Evolutionary conservation across 1,139 yeast genomes (phyloP).

Genomic region (Saccharomyces pastorianus): DNA sequence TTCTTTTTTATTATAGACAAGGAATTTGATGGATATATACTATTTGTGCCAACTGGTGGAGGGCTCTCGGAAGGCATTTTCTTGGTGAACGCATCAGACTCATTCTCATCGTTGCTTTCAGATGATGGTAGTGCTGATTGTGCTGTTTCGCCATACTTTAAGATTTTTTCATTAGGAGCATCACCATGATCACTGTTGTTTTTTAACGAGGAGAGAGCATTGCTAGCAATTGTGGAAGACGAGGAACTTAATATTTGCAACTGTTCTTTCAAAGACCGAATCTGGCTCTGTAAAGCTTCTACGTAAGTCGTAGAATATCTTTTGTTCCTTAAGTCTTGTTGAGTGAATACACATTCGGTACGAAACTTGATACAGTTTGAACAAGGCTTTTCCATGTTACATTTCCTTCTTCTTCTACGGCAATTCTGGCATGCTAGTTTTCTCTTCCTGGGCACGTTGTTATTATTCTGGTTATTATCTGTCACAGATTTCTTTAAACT

Average conservation of each 20-base stretch:
- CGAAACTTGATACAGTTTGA: conserved; percentile 38
- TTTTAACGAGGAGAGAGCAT: background rate
- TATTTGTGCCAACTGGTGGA: conserved; percentile 10
- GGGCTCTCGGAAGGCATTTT: conserved; percentile 1
- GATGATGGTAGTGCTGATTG: conserved; percentile 1
- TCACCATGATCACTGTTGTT: background rate
- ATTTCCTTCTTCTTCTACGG: conserved; percentile 45
- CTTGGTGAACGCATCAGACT: conserved; percentile 1
- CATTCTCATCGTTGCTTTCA: background rate
- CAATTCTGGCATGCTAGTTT: conserved; percentile 41
- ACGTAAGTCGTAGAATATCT: conserved; percentile 45
- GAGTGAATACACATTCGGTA: conserved; percentile 40
- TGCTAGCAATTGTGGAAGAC: background rate
- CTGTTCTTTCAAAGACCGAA: background rate
- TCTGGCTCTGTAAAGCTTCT: conserved; percentile 24
- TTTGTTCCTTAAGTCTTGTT: conserved; percentile 42
- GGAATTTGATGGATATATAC: conserved; percentile 26
- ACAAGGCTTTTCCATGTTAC: conserved; percentile 44
- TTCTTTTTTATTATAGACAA: conserved; percentile 15
- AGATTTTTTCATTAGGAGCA: background rate
- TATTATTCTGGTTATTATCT: background rate
- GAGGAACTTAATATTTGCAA: background rate
- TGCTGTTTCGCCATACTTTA: conserved; percentile 2
- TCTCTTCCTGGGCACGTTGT: background rate
- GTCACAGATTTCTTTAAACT: background rate